Base-by-base conservation (phyloP, 2,329 filamentous ascomycete genomes). In the Colletotrichum tropicicola region DNA sequence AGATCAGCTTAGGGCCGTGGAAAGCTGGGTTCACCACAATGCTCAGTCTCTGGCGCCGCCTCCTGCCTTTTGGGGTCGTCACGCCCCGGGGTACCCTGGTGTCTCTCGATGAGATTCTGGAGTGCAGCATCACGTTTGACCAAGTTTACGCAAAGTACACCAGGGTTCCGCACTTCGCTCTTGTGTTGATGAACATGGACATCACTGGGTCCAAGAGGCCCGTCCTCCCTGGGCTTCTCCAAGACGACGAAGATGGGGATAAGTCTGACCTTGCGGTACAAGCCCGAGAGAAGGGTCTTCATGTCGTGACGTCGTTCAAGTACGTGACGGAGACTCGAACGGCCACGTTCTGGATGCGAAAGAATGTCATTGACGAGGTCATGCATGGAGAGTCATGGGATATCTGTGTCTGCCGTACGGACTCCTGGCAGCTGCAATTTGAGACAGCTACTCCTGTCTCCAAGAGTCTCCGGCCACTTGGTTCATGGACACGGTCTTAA, bases 31-130 rank as follows among this genome's bases (percentile, higher is more conserved):
- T 72, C 44, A 70, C 68, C 1, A 71, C 71, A 1, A 44, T 70
- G 12, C 41, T 72, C 3, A 66, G 65, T 45, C 23, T 72, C 3
- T 72, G 69, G 70, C 43, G 43, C 8, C 58, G 48, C 2, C 41
- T 73, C 15, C 48, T 72, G 6, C 70, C 68, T 1, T 73, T 71
- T 23, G 70, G 71, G 4, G 8, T 69, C 28, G 45, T 58, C 30
- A 19, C 13, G 17, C 25, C 23, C n/a, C n/a, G n/a, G n/a, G n/a
- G n/a, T n/a, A n/a, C n/a, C 4, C n/a, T 54, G 10, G n/a, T 43
- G 9, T 15, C 37, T 12, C 17, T 19, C 13, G 48, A 37, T 6
- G 12, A 43, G 37, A 17, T 54, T 9, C 12, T 41, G 6, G 51
- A 44, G 7, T 54, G 35, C 51, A 30, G 5, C 12, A 27, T 54